Conservation (phyloP, 1,284 basidiomycete genomes). For the Megacollybia platyphylla region DNA sequence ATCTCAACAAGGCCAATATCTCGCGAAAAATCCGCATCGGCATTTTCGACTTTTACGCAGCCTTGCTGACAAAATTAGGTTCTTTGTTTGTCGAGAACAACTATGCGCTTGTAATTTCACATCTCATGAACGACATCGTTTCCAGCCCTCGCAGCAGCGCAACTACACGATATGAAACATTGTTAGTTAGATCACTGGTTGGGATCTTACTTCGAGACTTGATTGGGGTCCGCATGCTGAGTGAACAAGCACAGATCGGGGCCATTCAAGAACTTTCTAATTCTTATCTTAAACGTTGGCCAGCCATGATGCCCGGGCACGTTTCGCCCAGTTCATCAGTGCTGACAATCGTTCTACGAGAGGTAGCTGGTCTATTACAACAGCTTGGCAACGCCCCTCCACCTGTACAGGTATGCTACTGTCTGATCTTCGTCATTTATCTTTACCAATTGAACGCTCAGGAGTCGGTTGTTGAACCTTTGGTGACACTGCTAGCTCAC, state of each 20-base stretch:
- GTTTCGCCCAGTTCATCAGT: conserved; percentile 59
- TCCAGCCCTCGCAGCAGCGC: conserved; percentile 35
- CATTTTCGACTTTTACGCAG: conserved; percentile 82
- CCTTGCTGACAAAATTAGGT: conserved; percentile 70
- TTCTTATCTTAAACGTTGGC: conserved; percentile 83
- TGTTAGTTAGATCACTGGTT: conserved; percentile 66
- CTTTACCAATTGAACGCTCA: conserved; percentile 14
- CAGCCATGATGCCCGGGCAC: conserved; percentile 82
- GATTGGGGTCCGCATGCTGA: conserved; percentile 78
- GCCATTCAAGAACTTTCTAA: conserved; percentile 82
- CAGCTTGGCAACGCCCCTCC: conserved; percentile 89
- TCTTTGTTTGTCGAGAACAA: conserved; percentile 71
- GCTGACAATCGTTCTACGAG: conserved; percentile 69
- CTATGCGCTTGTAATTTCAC: conserved; percentile 69
- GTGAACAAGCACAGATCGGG: conserved; percentile 85
- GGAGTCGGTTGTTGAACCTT: conserved; percentile 80
- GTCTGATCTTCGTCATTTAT: too few relatives aligned
- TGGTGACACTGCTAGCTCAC: conserved; percentile 79
- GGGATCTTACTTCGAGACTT: conserved; percentile 75
- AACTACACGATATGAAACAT: conserved; percentile 56
- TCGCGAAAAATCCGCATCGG: conserved; percentile 70
- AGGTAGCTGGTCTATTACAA: conserved; percentile 76
- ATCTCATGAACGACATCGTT: conserved; percentile 73
- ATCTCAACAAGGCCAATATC: conserved; percentile 66
- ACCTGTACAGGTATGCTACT: conserved; percentile 56